Conservation (phyloP, 805 yeast genomes). For the Yarrowia sp. region DNA sequence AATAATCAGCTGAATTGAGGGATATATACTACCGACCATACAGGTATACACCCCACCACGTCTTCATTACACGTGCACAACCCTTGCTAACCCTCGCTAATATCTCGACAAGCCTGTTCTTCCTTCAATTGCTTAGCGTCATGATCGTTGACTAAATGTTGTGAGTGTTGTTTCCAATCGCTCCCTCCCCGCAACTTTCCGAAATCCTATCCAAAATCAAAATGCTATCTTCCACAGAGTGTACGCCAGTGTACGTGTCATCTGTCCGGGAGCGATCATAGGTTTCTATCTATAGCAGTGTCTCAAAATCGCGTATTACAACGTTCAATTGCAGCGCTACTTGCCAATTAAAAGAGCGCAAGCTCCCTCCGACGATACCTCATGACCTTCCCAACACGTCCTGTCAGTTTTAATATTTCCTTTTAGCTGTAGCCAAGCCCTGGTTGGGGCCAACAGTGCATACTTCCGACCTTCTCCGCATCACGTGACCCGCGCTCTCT, state of each 20-base stretch:
- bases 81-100: too few species aligned
- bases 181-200: background rate
- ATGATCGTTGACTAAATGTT: background rate
- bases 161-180: background rate
- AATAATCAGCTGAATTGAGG: too few species aligned
- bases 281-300: background rate
- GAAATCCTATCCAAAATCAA: background rate
- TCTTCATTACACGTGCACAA: too few species aligned
- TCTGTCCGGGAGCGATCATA: background rate
- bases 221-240: background rate
- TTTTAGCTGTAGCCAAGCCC: constrained; percentile 7
- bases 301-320: background rate
- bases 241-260: constrained; percentile 1
- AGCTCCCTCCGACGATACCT: background rate
- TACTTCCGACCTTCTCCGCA: constrained; percentile 25
- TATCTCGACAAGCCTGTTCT: too few species aligned
- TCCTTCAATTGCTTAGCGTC: too few species aligned
- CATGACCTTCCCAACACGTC: background rate
- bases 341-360: too few species aligned
- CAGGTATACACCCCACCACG: too few species aligned
- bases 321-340: too few species aligned
- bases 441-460: background rate
- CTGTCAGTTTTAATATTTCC: background rate
- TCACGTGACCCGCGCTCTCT: constrained; percentile 1
- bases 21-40: too few species aligned